Conservation (phyloP, 2,329 filamentous ascomycete genomes). For the Trichoderma breve region DNA sequence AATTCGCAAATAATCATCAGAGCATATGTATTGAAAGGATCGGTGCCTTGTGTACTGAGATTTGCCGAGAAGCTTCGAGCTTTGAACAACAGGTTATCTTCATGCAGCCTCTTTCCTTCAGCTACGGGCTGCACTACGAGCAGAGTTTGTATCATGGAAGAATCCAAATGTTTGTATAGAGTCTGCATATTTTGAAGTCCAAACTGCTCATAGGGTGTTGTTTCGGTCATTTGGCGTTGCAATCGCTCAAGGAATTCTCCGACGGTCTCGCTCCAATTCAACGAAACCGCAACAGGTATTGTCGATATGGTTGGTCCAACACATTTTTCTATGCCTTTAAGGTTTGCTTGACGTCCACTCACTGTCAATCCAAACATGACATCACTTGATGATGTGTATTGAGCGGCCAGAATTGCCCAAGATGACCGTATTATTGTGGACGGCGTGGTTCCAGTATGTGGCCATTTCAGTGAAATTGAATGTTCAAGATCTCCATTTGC, state of each 20-base stretch:
- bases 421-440: slow-evolving; percentile 6
- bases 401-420: slow-evolving; percentile 6
- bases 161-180: not conserved
- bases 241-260: slow-evolving; percentile 20
- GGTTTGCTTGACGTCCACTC: slow-evolving; percentile 19
- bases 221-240: slow-evolving; percentile 27
- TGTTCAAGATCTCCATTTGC: not conserved
- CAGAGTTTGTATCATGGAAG: slow-evolving; percentile 2
- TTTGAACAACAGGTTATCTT: slow-evolving; percentile 7
- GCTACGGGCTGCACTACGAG: slow-evolving; percentile 12
- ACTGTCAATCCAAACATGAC: slow-evolving; percentile 12
- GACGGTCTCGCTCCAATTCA: slow-evolving; percentile 13
- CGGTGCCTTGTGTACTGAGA: slow-evolving; percentile 11
- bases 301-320: slow-evolving; percentile 23
- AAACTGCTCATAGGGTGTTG: slow-evolving; percentile 27
- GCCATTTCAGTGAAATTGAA: not conserved
- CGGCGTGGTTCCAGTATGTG: not conserved
- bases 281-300: slow-evolving; percentile 19
- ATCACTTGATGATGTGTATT: slow-evolving; percentile 5
- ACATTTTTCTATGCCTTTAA: slow-evolving; percentile 20
- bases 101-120: slow-evolving; percentile 10
- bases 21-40: slow-evolving; percentile 15
- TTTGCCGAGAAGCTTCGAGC: slow-evolving; percentile 10
- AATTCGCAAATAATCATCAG: slow-evolving; percentile 15
- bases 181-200: slow-evolving; percentile 31